Evolutionary conservation across 352 stramenopile species (phyloP), one percentile per base, ranked within the genome.

Genomic region (Blastocystis sp.): DNA sequence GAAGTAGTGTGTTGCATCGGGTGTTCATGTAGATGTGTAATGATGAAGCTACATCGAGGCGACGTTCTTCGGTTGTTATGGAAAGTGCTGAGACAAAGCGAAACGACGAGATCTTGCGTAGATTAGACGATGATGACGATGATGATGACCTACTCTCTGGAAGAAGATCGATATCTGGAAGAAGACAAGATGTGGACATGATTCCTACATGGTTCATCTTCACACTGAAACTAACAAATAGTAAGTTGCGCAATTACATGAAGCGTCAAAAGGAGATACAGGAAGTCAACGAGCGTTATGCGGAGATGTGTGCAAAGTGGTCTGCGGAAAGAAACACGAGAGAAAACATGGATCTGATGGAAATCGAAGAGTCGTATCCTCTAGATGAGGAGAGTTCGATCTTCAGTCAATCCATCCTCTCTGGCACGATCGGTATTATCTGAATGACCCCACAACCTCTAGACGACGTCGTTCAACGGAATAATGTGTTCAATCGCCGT

Each of bases 31-130:
- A 68, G 73, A 68, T 15, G 5, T 84, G 73, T 45, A 23, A 66
- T n/a, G n/a, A 53, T 2, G 55, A 54, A 23, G 29, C 53, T 4
- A n/a, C 26, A 6, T 41, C 26, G 20, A 6, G 56, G 11, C 73
- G 73, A 37, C 68, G 53, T 3, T 84, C 73, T 18, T 69, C 68
- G 26, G 56, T 77, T 18, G 43, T 84, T 9, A 84, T 84, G 73
- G 73, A 84, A 55, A 84, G 73, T 45, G 73, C 59, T 29, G 73
- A 84, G 34, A 84, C 73, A 7, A n/a, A 34, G n/a, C 45, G 73
- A 29, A 84, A 84, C 13, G 73, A 84, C 56, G 73, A 66, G 23
- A 84, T 84, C 26, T 55, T 84, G 7, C 64, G 73, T 45, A 11
- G 53, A 64, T 45, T 84, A 55, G 73, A 84, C 56, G 73, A 84